These are phyloP conservation scores for Aspergillus kassunensis DNA, from an alignment of 495 filamentous ascomycete species.

Conservation along the genomic window DNA sequence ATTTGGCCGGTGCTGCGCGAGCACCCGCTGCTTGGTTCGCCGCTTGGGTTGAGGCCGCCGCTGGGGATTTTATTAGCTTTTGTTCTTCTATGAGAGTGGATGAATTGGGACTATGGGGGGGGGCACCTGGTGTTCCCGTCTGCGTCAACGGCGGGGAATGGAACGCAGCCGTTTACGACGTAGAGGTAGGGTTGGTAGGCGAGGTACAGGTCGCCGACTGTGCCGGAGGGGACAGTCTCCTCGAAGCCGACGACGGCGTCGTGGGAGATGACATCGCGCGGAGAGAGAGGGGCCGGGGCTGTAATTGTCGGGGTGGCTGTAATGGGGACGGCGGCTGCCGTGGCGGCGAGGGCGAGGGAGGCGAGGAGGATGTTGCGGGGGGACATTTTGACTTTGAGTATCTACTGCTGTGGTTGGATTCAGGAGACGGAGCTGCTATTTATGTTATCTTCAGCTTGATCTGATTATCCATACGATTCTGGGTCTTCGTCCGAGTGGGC, in stretches of 20 bases:
- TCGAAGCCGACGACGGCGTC: constrained; percentile 45
- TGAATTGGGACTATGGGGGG: too few species aligned
- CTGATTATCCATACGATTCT: background rate
- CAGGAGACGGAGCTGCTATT: too few species aligned
- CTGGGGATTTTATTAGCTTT: background rate
- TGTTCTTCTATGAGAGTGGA: too few species aligned
- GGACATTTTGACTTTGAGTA: constrained; percentile 1
- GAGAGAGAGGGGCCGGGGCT: constrained; percentile 4
- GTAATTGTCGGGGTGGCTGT: background rate
- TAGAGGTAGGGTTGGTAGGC: constrained; percentile 49
- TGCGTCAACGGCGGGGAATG: constrained; percentile 50
- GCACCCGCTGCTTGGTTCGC: constrained; percentile 35
- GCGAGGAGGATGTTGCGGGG: background rate
- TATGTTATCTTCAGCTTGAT: too few species aligned
- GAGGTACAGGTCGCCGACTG: constrained; percentile 38
- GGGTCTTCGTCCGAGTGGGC: background rate
- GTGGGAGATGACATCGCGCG: constrained; percentile 36
- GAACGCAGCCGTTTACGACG: constrained; percentile 51
- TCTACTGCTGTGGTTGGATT: background rate
- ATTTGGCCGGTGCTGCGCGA: constrained; percentile 46
- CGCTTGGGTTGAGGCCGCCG: constrained; percentile 19
- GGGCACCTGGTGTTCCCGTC: constrained; percentile 47
- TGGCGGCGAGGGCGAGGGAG: constrained; percentile 19
- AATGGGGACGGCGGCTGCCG: constrained; percentile 9
- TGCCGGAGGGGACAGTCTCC: constrained; percentile 43